These are phyloP conservation scores for Priceomyces melissophilus DNA, from an alignment of 805 yeast genomes.

Conservation along the genomic window DNA sequence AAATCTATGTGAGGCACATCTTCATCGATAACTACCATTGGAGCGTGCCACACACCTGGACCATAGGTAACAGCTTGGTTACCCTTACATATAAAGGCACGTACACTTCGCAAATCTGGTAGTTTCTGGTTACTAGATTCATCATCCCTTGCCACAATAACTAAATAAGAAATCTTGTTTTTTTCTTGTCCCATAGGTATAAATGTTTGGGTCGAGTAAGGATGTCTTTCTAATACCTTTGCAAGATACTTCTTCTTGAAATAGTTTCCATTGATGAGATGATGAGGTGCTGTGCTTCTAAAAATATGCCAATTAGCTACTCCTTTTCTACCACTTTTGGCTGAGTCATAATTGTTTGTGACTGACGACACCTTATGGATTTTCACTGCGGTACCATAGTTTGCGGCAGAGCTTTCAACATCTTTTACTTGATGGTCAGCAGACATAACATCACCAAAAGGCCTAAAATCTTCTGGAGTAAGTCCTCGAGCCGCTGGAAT, in stretches of 20 bases:
- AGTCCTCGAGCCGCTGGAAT: slow-evolving; percentile 50
- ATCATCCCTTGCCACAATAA: slow-evolving; percentile 69
- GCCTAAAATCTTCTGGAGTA: slow-evolving; percentile 63
- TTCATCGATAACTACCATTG: slow-evolving; percentile 81
- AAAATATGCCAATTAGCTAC: slow-evolving; percentile 79
- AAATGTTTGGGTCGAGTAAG: slow-evolving; percentile 83
- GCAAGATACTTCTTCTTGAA: slow-evolving; percentile 38
- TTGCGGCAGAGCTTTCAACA: slow-evolving; percentile 53
- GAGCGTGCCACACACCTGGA: slow-evolving; percentile 90
- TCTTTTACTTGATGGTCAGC: slow-evolving; percentile 66
- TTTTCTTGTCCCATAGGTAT: slow-evolving; percentile 76
- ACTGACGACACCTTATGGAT: slow-evolving; percentile 70
- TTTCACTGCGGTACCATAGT: slow-evolving; percentile 92
- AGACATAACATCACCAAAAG: slow-evolving; percentile 75
- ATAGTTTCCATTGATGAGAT: slow-evolving; percentile 37
- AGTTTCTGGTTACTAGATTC: slow-evolving; percentile 32
- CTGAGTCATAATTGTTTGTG: slow-evolving; percentile 44
- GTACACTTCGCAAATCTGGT: slow-evolving; percentile 60
- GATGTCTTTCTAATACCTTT: slow-evolving; percentile 86
- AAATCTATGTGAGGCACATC: slow-evolving; percentile 58
- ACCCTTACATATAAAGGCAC: slow-evolving; percentile 74
- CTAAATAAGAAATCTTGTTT: slow-evolving; percentile 57
- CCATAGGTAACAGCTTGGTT: slow-evolving; percentile 90
- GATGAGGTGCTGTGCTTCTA: slow-evolving; percentile 74
- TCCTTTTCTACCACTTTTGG: slow-evolving; percentile 47